phyloP scores from a whole-genome alignment of 169 alveolate genomes.

The Plasmodium cynomolgi region DNA sequence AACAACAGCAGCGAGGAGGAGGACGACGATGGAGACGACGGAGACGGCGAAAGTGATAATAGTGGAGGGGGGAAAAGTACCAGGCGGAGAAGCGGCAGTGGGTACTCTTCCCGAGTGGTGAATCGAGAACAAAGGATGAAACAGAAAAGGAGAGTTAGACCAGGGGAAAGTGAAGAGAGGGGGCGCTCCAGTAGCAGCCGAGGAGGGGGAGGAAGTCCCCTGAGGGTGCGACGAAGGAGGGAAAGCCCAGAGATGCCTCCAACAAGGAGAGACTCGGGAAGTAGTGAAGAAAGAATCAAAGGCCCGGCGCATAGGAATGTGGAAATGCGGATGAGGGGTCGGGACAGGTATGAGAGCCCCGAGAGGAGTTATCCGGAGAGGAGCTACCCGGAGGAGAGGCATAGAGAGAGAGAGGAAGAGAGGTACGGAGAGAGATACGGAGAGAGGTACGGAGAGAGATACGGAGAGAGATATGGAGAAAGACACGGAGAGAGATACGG shows the following conservation, averaged over 20 bases:
- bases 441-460: background rate
- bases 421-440: background rate
- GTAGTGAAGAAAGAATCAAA: conserved; percentile 17
- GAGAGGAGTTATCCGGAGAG: background rate
- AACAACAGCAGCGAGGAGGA: background rate
- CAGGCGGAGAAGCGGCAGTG: conserved; percentile 13
- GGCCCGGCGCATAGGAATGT: conserved; percentile 12
- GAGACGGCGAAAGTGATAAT: background rate
- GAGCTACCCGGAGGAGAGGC: conserved; percentile 3
- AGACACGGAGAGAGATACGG: background rate
- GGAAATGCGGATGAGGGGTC: conserved; percentile 39
- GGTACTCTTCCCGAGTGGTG: background rate
- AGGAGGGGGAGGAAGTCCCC: background rate
- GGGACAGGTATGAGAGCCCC: conserved; percentile 9
- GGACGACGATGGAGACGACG: conserved; percentile 2
- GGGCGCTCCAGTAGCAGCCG: background rate
- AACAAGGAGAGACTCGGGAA: background rate
- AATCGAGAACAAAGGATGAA: background rate
- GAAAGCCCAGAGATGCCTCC: background rate
- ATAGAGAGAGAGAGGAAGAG: background rate
- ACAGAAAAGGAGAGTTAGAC: background rate
- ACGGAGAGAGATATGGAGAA: background rate
- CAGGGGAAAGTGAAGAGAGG: background rate
- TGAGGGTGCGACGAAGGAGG: background rate
- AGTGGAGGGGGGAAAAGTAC: background rate